phyloP scores from a whole-genome alignment of 306 rosid genomes.

The Adenanthera pavonina region DNA sequence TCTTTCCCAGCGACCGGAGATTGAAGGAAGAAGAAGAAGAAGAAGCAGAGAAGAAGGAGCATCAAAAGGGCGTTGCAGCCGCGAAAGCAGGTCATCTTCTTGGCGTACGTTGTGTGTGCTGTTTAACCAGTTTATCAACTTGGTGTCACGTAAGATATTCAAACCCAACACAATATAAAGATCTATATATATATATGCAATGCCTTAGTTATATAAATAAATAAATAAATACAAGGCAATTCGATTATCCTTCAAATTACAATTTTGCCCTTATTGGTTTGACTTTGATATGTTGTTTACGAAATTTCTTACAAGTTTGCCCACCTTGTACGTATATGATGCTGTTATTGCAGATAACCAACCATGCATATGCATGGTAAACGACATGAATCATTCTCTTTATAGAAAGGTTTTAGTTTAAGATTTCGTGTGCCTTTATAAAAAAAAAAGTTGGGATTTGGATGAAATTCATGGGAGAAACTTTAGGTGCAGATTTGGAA shows the following conservation, averaged over 20 bases:
- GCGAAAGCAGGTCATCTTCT: conserved; percentile 53
- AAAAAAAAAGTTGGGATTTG: not conserved
- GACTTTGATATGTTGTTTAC: conserved; percentile 32
- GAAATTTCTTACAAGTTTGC: conserved; percentile 28
- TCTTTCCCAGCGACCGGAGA: conserved; percentile 26
- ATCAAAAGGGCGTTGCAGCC: conserved; percentile 38
- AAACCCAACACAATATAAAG: not conserved
- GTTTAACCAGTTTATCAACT: conserved; percentile 29
- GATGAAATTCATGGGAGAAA: not conserved
- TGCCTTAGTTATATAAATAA: conserved; percentile 3
- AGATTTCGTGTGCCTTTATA: not conserved
- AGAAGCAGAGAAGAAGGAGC: conserved; percentile 34
- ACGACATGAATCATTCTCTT: not conserved
- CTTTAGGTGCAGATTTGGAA: not conserved
- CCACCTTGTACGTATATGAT: not conserved
- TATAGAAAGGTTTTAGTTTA: not conserved
- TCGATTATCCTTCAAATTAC: conserved; percentile 8
- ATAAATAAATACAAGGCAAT: conserved; percentile 19
- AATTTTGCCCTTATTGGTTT: conserved; percentile 44
- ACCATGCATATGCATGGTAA: not conserved
- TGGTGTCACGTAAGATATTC: conserved; percentile 34
- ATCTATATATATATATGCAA: not conserved
- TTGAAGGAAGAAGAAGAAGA: conserved; percentile 32
- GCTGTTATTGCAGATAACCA: conserved; percentile 15
- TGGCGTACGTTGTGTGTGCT: conserved; percentile 12